These are phyloP conservation scores for Candida michaelii DNA, from an alignment of 805 yeast species.

Conservation along the genomic window DNA sequence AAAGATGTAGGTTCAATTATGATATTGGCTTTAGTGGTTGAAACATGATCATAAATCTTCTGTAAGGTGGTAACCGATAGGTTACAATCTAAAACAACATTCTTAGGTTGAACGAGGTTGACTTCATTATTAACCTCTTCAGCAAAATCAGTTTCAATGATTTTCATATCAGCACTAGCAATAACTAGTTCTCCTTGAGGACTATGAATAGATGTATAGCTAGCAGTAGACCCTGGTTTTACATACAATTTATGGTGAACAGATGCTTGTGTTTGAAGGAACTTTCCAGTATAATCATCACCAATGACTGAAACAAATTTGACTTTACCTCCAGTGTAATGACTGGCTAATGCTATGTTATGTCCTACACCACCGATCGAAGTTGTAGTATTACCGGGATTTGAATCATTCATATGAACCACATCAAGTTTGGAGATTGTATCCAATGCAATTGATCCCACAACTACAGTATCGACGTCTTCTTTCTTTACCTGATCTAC, in stretches of 20 bases:
- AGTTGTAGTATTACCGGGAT: constrained; percentile 60
- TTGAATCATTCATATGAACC: constrained; percentile 55
- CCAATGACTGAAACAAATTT: constrained; percentile 63
- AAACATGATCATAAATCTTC: constrained; percentile 27
- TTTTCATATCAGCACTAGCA: constrained; percentile 86
- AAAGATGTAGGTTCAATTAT: constrained; percentile 79
- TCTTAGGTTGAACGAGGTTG: constrained; percentile 40
- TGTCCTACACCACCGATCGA: constrained; percentile 84
- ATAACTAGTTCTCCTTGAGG: constrained; percentile 60
- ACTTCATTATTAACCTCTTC: constrained; percentile 46
- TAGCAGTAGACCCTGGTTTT: constrained; percentile 57
- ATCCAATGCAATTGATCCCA: constrained; percentile 81
- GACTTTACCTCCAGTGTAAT: constrained; percentile 25
- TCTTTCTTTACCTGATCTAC: background rate
- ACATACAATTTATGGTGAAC: constrained; percentile 23
- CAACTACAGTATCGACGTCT: constrained; percentile 38
- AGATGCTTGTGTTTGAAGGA: constrained; percentile 44
- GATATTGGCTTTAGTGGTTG: constrained; percentile 23
- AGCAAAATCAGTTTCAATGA: constrained; percentile 48
- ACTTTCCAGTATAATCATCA: constrained; percentile 52
- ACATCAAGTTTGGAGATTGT: constrained; percentile 51
- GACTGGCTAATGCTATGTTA: constrained; percentile 70
- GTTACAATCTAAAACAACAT: constrained; percentile 69
- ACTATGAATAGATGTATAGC: constrained; percentile 70
- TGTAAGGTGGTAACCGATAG: constrained; percentile 45